These are phyloP conservation scores for Cochlearia excelsa DNA, from an alignment of 345 rosid species.

Conservation along the genomic window DNA sequence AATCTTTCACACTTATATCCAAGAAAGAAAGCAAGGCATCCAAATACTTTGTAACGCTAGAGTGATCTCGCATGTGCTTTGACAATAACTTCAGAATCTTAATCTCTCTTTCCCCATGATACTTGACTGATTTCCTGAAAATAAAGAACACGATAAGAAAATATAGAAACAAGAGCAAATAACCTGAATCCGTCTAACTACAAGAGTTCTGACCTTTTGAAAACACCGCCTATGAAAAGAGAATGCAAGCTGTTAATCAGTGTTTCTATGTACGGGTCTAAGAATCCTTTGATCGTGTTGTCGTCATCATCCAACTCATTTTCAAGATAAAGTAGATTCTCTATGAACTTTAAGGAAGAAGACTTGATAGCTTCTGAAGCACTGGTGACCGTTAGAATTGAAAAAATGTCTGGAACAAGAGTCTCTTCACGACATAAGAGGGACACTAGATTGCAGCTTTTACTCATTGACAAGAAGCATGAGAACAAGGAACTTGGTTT, in stretches of 20 bases:
- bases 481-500: conserved; percentile 87
- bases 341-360: conserved; percentile 64
- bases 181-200: conserved; percentile 2
- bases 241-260: conserved; percentile 67
- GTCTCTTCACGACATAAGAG: conserved; percentile 58
- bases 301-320: conserved; percentile 52
- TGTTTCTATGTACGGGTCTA: conserved; percentile 55
- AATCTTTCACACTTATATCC: conserved; percentile 45
- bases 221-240: conserved; percentile 51
- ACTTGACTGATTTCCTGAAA: conserved; percentile 66
- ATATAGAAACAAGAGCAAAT: conserved; percentile 22
- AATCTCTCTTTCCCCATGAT: conserved; percentile 56
- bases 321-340: conserved; percentile 75
- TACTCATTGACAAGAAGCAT: conserved; percentile 93
- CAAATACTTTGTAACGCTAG: conserved; percentile 51
- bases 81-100: conserved; percentile 66
- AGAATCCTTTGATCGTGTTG: conserved; percentile 38
- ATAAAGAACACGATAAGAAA: conserved; percentile 11
- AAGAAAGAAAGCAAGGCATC: conserved; percentile 70
- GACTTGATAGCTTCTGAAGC: conserved; percentile 82
- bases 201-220: conserved; percentile 56
- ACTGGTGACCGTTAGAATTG: conserved; percentile 58
- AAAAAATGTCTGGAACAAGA: conserved; percentile 72
- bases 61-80: conserved; percentile 52
- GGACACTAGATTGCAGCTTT: conserved; percentile 55